A percentile compares a stretch with the other conserved stretches of the same genome.
Conservation (phyloP, 495 filamentous ascomycete genomes). For the Talaromyces borbonicus region DNA sequence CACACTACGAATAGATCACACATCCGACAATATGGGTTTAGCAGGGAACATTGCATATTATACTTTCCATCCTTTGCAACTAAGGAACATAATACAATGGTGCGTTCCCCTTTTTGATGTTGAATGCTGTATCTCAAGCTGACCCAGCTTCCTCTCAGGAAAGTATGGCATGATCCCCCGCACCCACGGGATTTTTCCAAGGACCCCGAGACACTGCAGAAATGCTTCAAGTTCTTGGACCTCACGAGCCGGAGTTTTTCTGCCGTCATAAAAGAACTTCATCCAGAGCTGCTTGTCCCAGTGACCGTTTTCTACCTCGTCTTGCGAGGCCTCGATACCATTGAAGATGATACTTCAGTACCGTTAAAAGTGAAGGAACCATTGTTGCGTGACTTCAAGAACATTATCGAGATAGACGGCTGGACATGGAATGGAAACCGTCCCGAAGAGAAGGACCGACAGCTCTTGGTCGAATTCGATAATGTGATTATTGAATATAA, state of each 20-base stretch:
- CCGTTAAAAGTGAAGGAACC: constrained; percentile 73
- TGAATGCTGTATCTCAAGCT: background rate
- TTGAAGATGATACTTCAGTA: constrained; percentile 98
- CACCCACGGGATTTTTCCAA: constrained; percentile 70
- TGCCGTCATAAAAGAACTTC: constrained; percentile 88
- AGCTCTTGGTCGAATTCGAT: constrained; percentile 86
- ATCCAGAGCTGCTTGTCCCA: constrained; percentile 85
- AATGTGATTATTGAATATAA: constrained; percentile 77
- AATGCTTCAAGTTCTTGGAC: constrained; percentile 81
- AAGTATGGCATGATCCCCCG: constrained; percentile 89
- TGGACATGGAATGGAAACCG: constrained; percentile 85
- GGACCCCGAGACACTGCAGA: constrained; percentile 60
- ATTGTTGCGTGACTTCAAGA: constrained; percentile 70
- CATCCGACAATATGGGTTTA: constrained; percentile 38
- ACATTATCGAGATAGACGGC: constrained; percentile 66
- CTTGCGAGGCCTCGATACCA: constrained; percentile 84
- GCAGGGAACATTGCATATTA: constrained; percentile 60
- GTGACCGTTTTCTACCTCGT: constrained; percentile 90
- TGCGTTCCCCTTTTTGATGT: constrained; percentile 37
- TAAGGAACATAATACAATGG: constrained; percentile 91
- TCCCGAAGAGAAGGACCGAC: constrained; percentile 87
- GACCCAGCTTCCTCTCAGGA: constrained; percentile 46
- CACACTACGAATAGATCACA: background rate
- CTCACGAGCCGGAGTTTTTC: constrained; percentile 88
- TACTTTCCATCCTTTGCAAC: constrained; percentile 62